phyloP scores from a whole-genome alignment of 805 yeast species.

The Wickerhamiella sergipiensis region DNA sequence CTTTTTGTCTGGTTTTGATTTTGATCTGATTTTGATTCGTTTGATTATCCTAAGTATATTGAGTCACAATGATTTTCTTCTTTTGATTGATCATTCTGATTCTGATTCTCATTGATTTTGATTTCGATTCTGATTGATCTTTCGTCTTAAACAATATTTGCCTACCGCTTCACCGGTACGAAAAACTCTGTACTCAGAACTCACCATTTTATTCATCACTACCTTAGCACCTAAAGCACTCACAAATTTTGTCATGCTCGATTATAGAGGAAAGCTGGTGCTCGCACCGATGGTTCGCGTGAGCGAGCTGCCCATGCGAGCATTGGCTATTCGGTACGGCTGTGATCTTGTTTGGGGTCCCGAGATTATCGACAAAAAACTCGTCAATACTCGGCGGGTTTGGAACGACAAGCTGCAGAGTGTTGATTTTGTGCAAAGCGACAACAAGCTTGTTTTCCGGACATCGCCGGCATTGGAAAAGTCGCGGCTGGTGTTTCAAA shows the following conservation, averaged over 20 bases:
- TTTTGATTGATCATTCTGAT: too few relatives aligned
- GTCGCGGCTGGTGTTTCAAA: slow-evolving; percentile 67
- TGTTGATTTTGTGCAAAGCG: slow-evolving; percentile 26
- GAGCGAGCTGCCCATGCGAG: slow-evolving; percentile 84
- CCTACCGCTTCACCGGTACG: too few relatives aligned
- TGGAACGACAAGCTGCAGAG: slow-evolving; percentile 32
- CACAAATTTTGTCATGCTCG: slow-evolving; percentile 31
- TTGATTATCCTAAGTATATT: too few relatives aligned
- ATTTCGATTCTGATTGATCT: too few relatives aligned
- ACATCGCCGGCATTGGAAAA: slow-evolving; percentile 51
- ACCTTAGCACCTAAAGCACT: too few relatives aligned
- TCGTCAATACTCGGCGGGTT: slow-evolving; percentile 54
- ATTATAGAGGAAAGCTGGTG: slow-evolving; percentile 63
- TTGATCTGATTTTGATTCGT: too few relatives aligned
- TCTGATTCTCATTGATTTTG: too few relatives aligned
- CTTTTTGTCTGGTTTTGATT: too few relatives aligned
- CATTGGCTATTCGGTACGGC: slow-evolving; percentile 67
- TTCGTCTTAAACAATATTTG: too few relatives aligned
- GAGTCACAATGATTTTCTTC: too few relatives aligned
- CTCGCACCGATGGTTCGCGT: slow-evolving; percentile 93
- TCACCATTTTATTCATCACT: too few relatives aligned
- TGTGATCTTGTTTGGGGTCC: slow-evolving; percentile 97
- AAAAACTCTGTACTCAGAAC: too few relatives aligned
- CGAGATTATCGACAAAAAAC: slow-evolving; percentile 78
- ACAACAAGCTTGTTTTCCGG: slow-evolving; percentile 49